Evolutionary conservation across 129 eudicot species (phyloP).

Genomic region (Artemisia tridentata): DNA sequence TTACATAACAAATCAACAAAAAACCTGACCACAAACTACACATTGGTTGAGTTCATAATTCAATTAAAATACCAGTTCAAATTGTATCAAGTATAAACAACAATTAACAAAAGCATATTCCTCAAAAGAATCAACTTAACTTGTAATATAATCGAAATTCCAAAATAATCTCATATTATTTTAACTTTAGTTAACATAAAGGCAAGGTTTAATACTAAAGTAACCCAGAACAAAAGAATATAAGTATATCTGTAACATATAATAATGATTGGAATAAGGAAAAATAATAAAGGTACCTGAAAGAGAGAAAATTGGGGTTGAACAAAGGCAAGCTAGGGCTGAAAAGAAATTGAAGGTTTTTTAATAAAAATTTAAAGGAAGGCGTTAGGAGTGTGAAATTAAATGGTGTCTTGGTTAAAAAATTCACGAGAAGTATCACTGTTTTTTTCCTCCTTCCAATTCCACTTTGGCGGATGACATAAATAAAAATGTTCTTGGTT

Average conservation of each 20-base stretch:
- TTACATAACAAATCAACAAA: no score
- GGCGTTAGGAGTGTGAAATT: neutral
- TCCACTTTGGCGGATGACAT: conserved; percentile 29
- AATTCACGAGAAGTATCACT: conserved; percentile 46
- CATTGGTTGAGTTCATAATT: no score
- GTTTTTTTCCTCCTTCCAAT: conserved; percentile 32
- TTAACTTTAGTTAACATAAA: no score
- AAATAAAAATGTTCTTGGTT: neutral
- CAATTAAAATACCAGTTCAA: no score
- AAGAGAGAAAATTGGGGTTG: conserved; percentile 21
- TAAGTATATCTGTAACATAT: no score
- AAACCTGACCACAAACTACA: neutral
- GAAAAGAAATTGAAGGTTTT: neutral
- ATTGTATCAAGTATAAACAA: no score
- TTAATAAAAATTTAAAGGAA: neutral
- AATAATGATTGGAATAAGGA: neutral
- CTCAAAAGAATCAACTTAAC: no score
- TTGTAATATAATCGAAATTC: no score
- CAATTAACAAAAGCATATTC: no score
- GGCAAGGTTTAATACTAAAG: no score
- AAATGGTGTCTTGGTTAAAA: conserved; percentile 15
- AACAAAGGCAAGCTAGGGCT: conserved; percentile 14
- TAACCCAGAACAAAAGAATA: neutral
- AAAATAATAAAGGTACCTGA: conserved; percentile 9
- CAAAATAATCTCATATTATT: no score